These are phyloP conservation scores for Polyplosphaeria fusca DNA, from an alignment of 495 filamentous ascomycete species.

Conservation along the genomic window DNA sequence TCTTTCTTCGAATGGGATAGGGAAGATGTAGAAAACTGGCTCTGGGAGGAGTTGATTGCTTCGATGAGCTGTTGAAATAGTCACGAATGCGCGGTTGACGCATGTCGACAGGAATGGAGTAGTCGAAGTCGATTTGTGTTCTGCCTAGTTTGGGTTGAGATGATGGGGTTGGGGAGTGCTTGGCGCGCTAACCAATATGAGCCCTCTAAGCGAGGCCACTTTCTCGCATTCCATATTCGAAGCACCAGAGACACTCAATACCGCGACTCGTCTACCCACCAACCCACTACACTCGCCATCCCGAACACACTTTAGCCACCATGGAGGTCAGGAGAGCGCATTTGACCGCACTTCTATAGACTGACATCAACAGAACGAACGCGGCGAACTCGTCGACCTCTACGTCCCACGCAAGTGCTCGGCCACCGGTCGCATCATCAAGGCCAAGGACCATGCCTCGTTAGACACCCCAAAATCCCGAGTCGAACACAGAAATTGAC, in stretches of 20 bases:
- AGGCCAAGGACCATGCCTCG: slow-evolving; percentile 74
- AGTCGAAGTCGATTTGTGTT: neutral
- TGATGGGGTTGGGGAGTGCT: neutral
- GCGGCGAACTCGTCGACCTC: slow-evolving; percentile 99
- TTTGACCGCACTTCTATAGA: neutral
- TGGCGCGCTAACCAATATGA: neutral
- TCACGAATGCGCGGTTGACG: neutral
- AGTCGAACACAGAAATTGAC: no score
- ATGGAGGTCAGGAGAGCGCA: slow-evolving; percentile 72
- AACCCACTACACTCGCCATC: slow-evolving; percentile 1
- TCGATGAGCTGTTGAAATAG: no score
- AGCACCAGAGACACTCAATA: neutral
- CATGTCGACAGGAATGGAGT: neutral
- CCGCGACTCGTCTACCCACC: slow-evolving; percentile 5
- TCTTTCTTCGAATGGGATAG: neutral
- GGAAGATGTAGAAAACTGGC: neutral
- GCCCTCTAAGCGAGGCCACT: slow-evolving; percentile 3
- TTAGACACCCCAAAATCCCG: no score
- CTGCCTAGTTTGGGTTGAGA: neutral
- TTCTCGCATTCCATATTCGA: neutral
- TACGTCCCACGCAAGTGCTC: slow-evolving; percentile 84
- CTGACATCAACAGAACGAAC: slow-evolving; percentile 80
- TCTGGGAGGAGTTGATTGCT: no score
- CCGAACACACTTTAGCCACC: slow-evolving; percentile 10
- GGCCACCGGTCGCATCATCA: slow-evolving; percentile 76